Evolutionary conservation across 164 flowering plant species (phyloP).

Genomic region (Taxillus chinensis): DNA sequence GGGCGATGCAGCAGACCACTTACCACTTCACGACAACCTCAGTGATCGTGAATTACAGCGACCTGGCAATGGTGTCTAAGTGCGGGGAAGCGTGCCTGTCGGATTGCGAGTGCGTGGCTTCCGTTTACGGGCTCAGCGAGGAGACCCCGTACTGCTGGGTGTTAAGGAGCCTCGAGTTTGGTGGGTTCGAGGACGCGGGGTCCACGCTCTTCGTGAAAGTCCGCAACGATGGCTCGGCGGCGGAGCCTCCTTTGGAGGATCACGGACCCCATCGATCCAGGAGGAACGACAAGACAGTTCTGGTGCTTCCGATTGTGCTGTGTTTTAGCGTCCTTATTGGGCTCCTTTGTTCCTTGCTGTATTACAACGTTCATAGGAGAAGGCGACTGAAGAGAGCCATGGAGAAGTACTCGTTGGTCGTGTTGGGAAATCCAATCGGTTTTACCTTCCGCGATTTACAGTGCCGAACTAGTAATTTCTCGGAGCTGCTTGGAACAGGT

Average conservation of each 20-base stretch:
- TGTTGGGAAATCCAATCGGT: slow-evolving; percentile 65
- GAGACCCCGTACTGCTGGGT: slow-evolving; percentile 86
- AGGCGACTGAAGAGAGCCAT: slow-evolving; percentile 30
- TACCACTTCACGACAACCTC: slow-evolving; percentile 61
- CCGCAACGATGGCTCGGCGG: slow-evolving; percentile 23
- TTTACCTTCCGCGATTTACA: slow-evolving; percentile 70
- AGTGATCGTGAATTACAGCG: slow-evolving; percentile 67
- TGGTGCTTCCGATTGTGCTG: slow-evolving; percentile 61
- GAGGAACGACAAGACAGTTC: slow-evolving; percentile 24
- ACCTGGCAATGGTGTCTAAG: slow-evolving; percentile 28
- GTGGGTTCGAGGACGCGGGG: slow-evolving; percentile 70
- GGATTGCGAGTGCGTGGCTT: slow-evolving; percentile 78
- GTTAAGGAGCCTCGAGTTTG: slow-evolving; percentile 63
- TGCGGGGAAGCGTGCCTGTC: slow-evolving; percentile 75
- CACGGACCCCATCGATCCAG: slow-evolving; percentile 12
- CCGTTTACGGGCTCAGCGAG: slow-evolving; percentile 73
- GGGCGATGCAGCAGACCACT: slow-evolving; percentile 45
- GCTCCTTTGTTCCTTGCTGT: slow-evolving; percentile 45
- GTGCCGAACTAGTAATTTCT: slow-evolving; percentile 36
- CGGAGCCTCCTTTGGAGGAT: slow-evolving; percentile 4
- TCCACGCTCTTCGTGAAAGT: slow-evolving; percentile 71
- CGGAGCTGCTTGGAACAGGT: slow-evolving; percentile 70
- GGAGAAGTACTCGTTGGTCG: slow-evolving; percentile 26
- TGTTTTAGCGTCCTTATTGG: slow-evolving; percentile 41
- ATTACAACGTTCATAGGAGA: slow-evolving; percentile 36